A percentile compares a stretch with the other conserved stretches of the same genome.
These are phyloP conservation scores for Amaranthus tricolor DNA, from an alignment of 179 eudicot genomes.

Conservation along the genomic window DNA sequence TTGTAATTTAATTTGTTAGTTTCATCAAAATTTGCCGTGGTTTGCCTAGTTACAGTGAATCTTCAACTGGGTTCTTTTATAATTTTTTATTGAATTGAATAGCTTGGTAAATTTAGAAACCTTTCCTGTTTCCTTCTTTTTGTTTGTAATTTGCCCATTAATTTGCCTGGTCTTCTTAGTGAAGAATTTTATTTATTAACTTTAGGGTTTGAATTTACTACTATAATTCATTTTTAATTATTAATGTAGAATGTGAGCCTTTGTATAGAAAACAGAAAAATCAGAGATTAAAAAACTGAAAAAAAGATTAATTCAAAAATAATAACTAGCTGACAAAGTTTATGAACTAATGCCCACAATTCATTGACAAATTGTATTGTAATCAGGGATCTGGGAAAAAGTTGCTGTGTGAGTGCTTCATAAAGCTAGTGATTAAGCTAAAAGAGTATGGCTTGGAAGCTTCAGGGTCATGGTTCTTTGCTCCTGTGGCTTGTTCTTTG, in stretches of 20 bases:
- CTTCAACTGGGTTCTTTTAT: not conserved
- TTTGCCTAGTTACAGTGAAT: not conserved
- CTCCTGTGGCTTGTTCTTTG: conserved; percentile 27
- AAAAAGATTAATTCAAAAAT: no score
- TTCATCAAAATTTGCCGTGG: not conserved
- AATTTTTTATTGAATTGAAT: not conserved
- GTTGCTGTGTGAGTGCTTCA: not conserved
- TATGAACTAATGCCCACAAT: not conserved
- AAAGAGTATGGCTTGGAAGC: conserved; percentile 27
- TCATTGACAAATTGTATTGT: not conserved
- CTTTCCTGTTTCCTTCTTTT: not conserved
- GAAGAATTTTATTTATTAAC: no score
- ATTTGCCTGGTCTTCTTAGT: not conserved
- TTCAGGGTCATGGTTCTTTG: conserved; percentile 7
- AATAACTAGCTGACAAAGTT: not conserved
- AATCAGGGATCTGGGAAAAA: conserved; percentile 14
- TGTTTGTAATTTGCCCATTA: not conserved
- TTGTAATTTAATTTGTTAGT: not conserved
- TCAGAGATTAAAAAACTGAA: no score
- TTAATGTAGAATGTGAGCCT: no score
- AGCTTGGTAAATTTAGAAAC: not conserved
- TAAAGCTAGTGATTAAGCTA: not conserved
- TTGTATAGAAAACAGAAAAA: no score
- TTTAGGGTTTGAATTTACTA: no score
- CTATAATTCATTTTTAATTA: no score